These are phyloP conservation scores for Funneliformis caledonium DNA, from an alignment of 371 early-diverging fungal genomes.

Conservation along the genomic window DNA sequence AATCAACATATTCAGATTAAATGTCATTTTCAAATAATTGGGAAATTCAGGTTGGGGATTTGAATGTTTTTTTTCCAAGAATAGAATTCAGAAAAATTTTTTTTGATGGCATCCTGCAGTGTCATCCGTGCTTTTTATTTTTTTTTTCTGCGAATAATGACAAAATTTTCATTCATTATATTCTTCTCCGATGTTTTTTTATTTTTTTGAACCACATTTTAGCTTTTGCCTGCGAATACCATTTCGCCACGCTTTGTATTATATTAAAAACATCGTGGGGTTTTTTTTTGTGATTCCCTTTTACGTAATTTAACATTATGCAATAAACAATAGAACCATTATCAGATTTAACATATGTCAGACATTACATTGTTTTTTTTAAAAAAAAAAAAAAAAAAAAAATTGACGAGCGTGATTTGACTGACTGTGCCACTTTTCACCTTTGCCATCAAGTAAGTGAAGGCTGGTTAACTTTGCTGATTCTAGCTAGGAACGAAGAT, in stretches of 20 bases:
- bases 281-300: not conserved
- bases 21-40: not conserved
- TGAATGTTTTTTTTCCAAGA: not conserved
- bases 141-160: not conserved
- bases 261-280: not conserved
- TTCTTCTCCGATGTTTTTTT: no score
- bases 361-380: not conserved
- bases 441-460: no score
- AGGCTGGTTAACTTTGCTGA: no score
- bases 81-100: no score
- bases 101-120: not conserved
- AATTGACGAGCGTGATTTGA: no score
- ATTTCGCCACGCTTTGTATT: not conserved
- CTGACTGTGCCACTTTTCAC: not conserved
- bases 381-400: no score
- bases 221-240: not conserved
- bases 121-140: not conserved
- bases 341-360: conserved; percentile 26
- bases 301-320: not conserved
- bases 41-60: not conserved
- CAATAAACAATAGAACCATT: conserved; percentile 12
- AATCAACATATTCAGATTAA: not conserved
- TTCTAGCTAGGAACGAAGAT: no score
- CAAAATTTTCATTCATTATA: not conserved
- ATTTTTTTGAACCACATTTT: not conserved